Conservation (phyloP, 2,329 filamentous ascomycete genomes). For the Ophiostoma triangulosporum region DNA sequence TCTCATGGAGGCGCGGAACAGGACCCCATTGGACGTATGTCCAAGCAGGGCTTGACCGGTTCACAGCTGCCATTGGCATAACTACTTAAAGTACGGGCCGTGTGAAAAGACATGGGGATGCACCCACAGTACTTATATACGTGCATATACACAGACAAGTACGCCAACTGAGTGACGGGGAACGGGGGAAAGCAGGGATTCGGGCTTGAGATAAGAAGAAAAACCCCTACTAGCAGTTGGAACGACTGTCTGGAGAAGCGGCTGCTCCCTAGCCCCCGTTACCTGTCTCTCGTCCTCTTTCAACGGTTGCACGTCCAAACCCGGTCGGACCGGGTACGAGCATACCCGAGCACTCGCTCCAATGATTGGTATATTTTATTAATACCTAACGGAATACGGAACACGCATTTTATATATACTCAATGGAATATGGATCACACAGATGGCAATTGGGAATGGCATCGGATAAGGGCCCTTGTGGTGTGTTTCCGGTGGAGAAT, state of each 20-base stretch:
- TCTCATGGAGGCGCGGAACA: background rate
- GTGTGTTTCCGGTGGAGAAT: background rate
- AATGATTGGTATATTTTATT: too few species aligned
- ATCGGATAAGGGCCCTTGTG: background rate
- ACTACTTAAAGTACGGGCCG: background rate
- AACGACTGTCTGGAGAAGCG: background rate
- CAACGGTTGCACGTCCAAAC: background rate
- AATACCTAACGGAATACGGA: too few species aligned
- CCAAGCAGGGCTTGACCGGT: background rate
- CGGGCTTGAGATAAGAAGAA: background rate
- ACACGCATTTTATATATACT: too few species aligned
- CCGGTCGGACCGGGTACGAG: background rate
- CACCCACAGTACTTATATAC: too few species aligned
- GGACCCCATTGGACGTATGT: background rate
- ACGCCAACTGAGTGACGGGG: too few species aligned
- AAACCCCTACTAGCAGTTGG: background rate
- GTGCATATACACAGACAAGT: too few species aligned
- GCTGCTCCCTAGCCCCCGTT: background rate
- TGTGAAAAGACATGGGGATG: background rate
- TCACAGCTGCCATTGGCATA: background rate
- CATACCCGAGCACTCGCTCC: too few species aligned
- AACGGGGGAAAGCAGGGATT: background rate
- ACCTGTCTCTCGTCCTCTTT: background rate
- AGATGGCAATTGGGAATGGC: background rate
- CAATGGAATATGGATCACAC: too few species aligned